Percentiles rank a stretch among this genome's conserved stretches.
phyloP scores from a whole-genome alignment of 164 flowering plant genomes.

The Sedum album region DNA sequence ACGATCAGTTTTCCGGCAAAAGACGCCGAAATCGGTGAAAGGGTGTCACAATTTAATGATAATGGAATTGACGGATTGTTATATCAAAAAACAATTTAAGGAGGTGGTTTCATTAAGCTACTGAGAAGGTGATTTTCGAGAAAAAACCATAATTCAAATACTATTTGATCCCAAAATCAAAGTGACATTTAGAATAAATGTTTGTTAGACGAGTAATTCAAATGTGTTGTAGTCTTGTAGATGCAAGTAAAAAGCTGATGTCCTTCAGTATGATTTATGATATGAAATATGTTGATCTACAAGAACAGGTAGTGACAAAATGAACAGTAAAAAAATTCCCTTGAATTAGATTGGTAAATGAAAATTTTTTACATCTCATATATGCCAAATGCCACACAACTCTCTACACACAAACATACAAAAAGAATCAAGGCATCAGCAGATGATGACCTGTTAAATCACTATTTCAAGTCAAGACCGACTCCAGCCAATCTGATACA shows the following conservation, averaged over 20 bases:
- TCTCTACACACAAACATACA: not conserved
- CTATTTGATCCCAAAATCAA: too few species aligned
- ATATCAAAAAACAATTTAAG: too few species aligned
- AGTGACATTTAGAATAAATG: not conserved
- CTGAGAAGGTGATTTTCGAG: too few species aligned
- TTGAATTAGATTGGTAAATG: not conserved
- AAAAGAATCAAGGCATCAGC: not conserved
- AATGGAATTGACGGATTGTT: too few species aligned
- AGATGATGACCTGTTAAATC: not conserved
- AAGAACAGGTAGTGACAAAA: not conserved
- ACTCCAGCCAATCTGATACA: constrained; percentile 73
- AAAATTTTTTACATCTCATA: not conserved
- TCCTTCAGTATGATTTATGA: not conserved
- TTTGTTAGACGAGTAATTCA: not conserved
- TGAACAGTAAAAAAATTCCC: not conserved
- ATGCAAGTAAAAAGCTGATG: not conserved
- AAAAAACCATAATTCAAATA: too few species aligned
- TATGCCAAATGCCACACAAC: not conserved
- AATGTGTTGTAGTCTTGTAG: not conserved
- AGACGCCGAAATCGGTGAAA: too few species aligned
- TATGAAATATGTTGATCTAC: not conserved
- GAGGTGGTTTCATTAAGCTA: too few species aligned
- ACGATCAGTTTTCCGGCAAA: too few species aligned
- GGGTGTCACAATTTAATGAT: too few species aligned
- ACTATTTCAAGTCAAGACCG: constrained; percentile 24